Conservation (phyloP, 2,329 filamentous ascomycete genomes). For the Colletotrichum trifolii region DNA sequence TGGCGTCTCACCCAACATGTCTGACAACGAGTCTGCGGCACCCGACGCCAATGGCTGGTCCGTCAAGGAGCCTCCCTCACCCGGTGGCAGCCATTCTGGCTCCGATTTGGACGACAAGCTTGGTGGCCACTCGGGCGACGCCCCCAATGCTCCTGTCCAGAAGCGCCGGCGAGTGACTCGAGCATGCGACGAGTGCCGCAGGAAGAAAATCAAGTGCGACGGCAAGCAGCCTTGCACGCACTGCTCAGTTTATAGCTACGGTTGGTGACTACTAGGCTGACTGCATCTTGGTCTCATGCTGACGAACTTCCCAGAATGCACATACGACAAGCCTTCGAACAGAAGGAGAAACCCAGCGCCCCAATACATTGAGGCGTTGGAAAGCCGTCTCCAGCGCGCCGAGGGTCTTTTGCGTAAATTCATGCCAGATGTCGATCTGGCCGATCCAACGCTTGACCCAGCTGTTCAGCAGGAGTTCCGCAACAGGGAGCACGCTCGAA, state of each 20-base stretch:
- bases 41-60: conserved; percentile 49
- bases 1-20: conserved; percentile 51
- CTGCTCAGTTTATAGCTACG: conserved; percentile 98
- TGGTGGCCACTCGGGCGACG: conserved; percentile 42
- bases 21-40: conserved; percentile 55
- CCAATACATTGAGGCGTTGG: conserved; percentile 91
- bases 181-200: conserved; percentile 84
- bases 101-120: conserved; percentile 52
- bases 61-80: conserved; percentile 50
- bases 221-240: conserved; percentile 92
- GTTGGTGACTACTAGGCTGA: conserved; percentile 62
- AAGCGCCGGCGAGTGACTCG: conserved; percentile 83
- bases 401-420: conserved; percentile 83
- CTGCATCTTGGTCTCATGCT: conserved; percentile 24
- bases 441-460: conserved; percentile 85
- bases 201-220: conserved; percentile 90
- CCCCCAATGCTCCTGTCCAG: conserved; percentile 70
- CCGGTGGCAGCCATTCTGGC: conserved; percentile 57
- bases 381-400: conserved; percentile 83
- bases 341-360: conserved; percentile 89
- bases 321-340: conserved; percentile 95
- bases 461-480: conserved; percentile 77
- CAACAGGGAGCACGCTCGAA: conserved; percentile 63
- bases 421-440: conserved; percentile 85
- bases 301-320: conserved; percentile 74